phyloP scores from a whole-genome alignment of 768 basidiomycete species.

The Hericium alpestre region DNA sequence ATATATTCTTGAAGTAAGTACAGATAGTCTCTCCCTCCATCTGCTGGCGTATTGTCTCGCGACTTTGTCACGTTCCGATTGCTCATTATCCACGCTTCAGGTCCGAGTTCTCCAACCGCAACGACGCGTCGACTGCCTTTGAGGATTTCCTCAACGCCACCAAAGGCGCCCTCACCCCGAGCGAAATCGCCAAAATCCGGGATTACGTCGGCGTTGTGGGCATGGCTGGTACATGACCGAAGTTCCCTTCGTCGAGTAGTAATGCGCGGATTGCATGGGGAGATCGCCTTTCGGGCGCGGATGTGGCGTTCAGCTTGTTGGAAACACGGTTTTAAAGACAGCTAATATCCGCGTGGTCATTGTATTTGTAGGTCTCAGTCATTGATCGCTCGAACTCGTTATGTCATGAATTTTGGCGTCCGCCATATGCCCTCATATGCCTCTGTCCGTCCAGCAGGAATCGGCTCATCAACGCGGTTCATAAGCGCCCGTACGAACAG shows the following conservation, averaged over 20 bases:
- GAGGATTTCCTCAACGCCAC: conserved; percentile 79
- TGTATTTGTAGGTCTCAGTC: too few species aligned
- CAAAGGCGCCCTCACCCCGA: conserved; percentile 71
- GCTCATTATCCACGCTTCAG: conserved; percentile 22
- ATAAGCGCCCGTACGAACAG: too few species aligned
- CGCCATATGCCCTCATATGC: too few species aligned
- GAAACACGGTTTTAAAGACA: too few species aligned
- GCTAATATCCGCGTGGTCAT: too few species aligned
- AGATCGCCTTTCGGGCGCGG: too few species aligned
- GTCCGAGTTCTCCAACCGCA: conserved; percentile 48
- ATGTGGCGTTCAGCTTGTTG: too few species aligned
- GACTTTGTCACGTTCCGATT: background rate
- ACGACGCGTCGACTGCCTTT: conserved; percentile 64
- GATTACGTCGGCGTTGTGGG: conserved; percentile 80
- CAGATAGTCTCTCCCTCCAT: background rate
- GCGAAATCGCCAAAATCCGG: conserved; percentile 85
- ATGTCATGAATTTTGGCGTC: too few species aligned
- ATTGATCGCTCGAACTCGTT: too few species aligned
- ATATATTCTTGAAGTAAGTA: conserved; percentile 52
- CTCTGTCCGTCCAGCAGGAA: too few species aligned
- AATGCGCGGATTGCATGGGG: too few species aligned
- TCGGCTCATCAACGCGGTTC: too few species aligned
- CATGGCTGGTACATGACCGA: conserved; percentile 67
- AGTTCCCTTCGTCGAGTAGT: background rate
- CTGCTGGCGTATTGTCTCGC: background rate